Evolutionary conservation across 345 rosid genomes (phyloP).

Genomic region (Linum lewisii): DNA sequence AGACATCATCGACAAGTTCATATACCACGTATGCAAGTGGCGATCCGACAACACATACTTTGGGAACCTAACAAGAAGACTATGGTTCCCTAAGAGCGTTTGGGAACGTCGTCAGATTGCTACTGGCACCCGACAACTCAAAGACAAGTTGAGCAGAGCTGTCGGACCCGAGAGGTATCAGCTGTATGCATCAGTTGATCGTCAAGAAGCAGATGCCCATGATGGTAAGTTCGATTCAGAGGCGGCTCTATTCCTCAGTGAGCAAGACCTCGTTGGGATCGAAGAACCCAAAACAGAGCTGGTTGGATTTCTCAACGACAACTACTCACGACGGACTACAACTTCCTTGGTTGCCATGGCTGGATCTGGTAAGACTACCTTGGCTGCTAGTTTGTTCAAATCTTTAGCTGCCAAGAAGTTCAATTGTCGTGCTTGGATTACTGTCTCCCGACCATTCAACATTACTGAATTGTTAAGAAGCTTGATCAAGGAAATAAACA

Average conservation of each 20-base stretch:
- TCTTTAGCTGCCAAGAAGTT: conserved; percentile 11
- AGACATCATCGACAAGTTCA: too few species aligned
- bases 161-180: not conserved
- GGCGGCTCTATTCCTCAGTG: conserved; percentile 22
- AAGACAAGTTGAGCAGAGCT: not conserved
- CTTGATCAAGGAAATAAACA: conserved; percentile 5
- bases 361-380: conserved; percentile 16
- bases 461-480: conserved; percentile 1
- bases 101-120: conserved; percentile 11
- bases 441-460: conserved; percentile 6
- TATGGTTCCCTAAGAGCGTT: not conserved
- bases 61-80: too few species aligned
- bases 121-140: not conserved
- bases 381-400: conserved; percentile 13
- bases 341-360: conserved; percentile 25
- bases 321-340: not conserved
- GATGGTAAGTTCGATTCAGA: not conserved
- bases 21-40: too few species aligned
- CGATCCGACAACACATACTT: too few species aligned
- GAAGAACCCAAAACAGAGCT: conserved; percentile 16
- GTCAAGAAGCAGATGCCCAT: not conserved
- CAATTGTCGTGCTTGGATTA: conserved; percentile 12
- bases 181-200: not conserved
- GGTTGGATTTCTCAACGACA: conserved; percentile 6
- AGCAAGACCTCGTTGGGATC: conserved; percentile 32